A percentile compares a stretch with the other conserved stretches of the same genome.
These are phyloP conservation scores for Aspergillus mulundensis DNA, from an alignment of 495 filamentous ascomycete species.

Conservation along the genomic window DNA sequence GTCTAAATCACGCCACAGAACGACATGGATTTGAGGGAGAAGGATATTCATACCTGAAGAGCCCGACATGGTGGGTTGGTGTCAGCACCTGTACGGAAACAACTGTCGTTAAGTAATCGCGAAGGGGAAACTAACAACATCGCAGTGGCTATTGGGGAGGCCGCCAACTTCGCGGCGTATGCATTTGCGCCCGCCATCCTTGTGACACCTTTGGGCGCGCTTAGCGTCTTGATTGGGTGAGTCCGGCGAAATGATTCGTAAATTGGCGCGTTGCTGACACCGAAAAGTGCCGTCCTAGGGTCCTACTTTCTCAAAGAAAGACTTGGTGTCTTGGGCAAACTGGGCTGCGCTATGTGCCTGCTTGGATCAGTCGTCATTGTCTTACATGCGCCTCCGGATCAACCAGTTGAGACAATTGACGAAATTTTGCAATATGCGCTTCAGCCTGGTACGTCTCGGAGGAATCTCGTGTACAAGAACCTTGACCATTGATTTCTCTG, in stretches of 20 bases:
- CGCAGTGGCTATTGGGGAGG: conserved; percentile 75
- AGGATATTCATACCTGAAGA: conserved; percentile 88
- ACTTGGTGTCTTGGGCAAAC: conserved; percentile 81
- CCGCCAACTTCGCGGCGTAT: conserved; percentile 96
- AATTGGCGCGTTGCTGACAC: conserved; percentile 25
- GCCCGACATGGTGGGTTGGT: conserved; percentile 92
- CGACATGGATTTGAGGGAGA: conserved; percentile 94
- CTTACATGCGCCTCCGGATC: conserved; percentile 91
- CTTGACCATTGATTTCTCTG: background rate
- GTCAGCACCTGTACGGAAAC: conserved; percentile 71
- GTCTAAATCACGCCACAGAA: conserved; percentile 83
- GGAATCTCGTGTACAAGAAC: background rate
- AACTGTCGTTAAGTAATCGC: background rate
- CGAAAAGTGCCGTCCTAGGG: conserved; percentile 71
- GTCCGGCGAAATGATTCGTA: background rate
- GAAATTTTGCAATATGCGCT: conserved; percentile 85
- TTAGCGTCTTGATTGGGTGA: conserved; percentile 89
- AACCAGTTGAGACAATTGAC: conserved; percentile 81
- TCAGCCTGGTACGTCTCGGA: conserved; percentile 64
- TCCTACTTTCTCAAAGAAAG: conserved; percentile 90
- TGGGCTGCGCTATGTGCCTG: conserved; percentile 93
- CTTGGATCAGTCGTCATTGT: conserved; percentile 97
- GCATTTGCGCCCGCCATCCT: conserved; percentile 97
- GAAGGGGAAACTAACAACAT: conserved; percentile 17
- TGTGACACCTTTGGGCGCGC: conserved; percentile 87